A percentile compares a stretch with the other conserved stretches of the same genome.
Evolutionary conservation across 306 rosid genomes (phyloP).

Genomic region (Rosa chinensis): DNA sequence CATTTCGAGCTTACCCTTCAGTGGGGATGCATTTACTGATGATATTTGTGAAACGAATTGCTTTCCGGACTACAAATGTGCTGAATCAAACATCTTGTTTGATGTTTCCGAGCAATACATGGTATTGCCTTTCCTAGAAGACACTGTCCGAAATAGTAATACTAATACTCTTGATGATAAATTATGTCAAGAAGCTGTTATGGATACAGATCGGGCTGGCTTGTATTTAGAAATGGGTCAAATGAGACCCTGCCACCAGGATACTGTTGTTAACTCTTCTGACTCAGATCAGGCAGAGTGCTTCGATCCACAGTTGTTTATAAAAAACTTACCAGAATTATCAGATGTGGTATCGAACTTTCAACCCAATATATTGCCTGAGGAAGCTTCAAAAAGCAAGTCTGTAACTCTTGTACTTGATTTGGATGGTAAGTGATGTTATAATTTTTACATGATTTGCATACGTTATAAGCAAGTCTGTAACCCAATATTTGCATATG

Average conservation of each 20-base stretch:
- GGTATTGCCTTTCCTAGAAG: conserved; percentile 81
- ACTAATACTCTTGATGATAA: conserved; percentile 38
- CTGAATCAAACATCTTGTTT: conserved; percentile 53
- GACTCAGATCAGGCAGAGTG: conserved; percentile 68
- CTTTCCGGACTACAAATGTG: conserved; percentile 52
- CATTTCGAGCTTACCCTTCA: conserved; percentile 69
- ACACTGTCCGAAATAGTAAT: conserved; percentile 49
- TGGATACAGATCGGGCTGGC: conserved; percentile 53
- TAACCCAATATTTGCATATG: background rate
- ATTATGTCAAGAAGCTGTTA: conserved; percentile 48
- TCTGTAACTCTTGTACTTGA: conserved; percentile 84
- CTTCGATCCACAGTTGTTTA: conserved; percentile 87
- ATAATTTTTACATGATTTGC: background rate
- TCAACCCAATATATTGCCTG: conserved; percentile 49
- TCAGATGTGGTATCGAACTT: conserved; percentile 70
- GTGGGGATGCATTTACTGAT: conserved; percentile 50
- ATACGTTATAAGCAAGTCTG: too few relatives aligned
- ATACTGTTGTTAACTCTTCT: conserved; percentile 45
- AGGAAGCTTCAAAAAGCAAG: conserved; percentile 59
- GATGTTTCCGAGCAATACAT: conserved; percentile 73
- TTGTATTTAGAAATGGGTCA: conserved; percentile 75
- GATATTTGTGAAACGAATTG: conserved; percentile 44
- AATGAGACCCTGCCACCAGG: conserved; percentile 65
- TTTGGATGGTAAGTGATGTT: conserved; percentile 76
- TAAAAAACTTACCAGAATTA: conserved; percentile 81